Base-by-base conservation (phyloP, 129 eudicot genomes). In the Artemisia annua region DNA sequence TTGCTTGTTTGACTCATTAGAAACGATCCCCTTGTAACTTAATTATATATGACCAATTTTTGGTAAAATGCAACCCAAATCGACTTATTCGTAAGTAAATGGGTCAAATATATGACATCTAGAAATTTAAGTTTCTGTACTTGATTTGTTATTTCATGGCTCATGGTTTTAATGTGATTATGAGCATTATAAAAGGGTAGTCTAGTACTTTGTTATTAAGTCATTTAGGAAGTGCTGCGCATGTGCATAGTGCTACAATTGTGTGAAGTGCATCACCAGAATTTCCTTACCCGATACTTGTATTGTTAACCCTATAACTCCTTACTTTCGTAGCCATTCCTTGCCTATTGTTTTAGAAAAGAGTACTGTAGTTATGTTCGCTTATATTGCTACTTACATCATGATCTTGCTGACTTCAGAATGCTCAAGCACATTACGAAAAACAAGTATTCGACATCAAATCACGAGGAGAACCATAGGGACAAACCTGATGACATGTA, bases 401-500 rank as follows among this genome's bases (percentile, higher is more conserved):
- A 2, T 39, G 46, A 39, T 39, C 11, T 2, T 39, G 46, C 46
- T 39, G 11, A 28, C 72, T 83, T 70, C 97, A 93, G 98, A 85
- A 77, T 86, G 78, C 87, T 80, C 78, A 86, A 80, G 66, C 91
- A 81, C 71, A 83, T 79, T 76, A 69, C 76, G 53, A 80, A 55
- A 73, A 50, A 82, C 79, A 92, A 84, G 89, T 71, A 83, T 30
- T 65, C 89, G 10, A 46, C 80, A 56, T 71, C 75, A 13, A 77
- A 69, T 66, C 63, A 68, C 0, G 89, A 78, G 35, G 87, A 83
- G 10, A 78, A 83, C 30, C 59, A 77, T 22, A 76, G 82, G 77
- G 81, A 83, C 75, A 79, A 75, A 82, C 75, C 78, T 14, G 89
- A 91, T 59, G 88, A 88, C 62, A 84, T 78, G 88, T 70, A 70